phyloP scores from a whole-genome alignment of 805 yeast species.

The Kuraishia borneana region DNA sequence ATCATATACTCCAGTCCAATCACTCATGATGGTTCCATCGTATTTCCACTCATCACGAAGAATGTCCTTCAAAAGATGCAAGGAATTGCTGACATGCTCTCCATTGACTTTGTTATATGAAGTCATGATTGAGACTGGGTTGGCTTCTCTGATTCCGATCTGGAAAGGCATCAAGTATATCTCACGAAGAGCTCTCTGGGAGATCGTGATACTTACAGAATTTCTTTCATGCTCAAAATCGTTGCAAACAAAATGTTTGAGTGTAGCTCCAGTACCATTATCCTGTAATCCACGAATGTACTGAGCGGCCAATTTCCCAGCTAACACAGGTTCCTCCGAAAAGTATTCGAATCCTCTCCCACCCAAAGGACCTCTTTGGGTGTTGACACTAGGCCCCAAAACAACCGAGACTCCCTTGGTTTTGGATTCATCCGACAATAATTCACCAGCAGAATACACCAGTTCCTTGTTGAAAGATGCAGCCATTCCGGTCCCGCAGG shows the following conservation, averaged over 20 bases:
- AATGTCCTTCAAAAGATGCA: conserved; percentile 22
- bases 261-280: conserved; percentile 28
- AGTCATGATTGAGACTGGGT: conserved; percentile 29
- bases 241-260: conserved; percentile 55
- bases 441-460: conserved; percentile 33
- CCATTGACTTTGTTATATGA: conserved; percentile 32
- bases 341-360: conserved; percentile 56
- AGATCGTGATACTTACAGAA: conserved; percentile 29
- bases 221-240: conserved; percentile 49
- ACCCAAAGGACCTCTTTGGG: conserved; percentile 45
- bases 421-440: conserved; percentile 44
- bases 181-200: conserved; percentile 33
- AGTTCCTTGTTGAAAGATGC: conserved; percentile 43
- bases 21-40: conserved; percentile 28
- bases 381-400: conserved; percentile 40
- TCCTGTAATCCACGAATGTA: conserved; percentile 27
- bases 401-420: conserved; percentile 40
- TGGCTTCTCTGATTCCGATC: conserved; percentile 24
- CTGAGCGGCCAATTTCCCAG: conserved; percentile 24
- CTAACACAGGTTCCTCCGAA: conserved; percentile 45
- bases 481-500: conserved; percentile 51
- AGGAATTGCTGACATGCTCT: conserved; percentile 25
- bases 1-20: conserved; percentile 31
- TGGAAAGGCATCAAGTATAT: conserved; percentile 32
- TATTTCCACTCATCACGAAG: conserved; percentile 29